These are phyloP conservation scores for Pochonia chlamydosporia DNA, from an alignment of 2,329 filamentous ascomycete species.

Conservation along the genomic window DNA sequence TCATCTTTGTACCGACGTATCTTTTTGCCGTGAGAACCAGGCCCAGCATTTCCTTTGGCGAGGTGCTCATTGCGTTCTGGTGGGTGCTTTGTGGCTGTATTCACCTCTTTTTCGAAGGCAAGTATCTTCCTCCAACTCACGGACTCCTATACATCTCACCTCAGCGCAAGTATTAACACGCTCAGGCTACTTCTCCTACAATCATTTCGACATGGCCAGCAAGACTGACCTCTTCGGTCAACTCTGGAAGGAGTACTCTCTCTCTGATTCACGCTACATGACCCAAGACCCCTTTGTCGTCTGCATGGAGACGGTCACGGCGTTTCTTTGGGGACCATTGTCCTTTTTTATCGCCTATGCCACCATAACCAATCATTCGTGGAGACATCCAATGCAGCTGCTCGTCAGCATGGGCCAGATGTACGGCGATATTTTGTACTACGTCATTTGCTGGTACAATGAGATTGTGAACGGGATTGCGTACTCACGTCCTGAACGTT, in stretches of 20 bases:
- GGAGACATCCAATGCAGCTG: constrained; percentile 42
- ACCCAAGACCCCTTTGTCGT: constrained; percentile 47
- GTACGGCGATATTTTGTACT: constrained; percentile 50
- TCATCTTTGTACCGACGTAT: constrained; percentile 53
- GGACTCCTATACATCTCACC: not conserved
- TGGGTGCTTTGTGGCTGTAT: constrained; percentile 63
- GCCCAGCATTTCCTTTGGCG: constrained; percentile 43
- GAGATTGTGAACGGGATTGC: constrained; percentile 28
- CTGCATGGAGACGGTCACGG: constrained; percentile 50
- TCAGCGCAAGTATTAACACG: not conserved
- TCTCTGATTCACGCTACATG: constrained; percentile 51
- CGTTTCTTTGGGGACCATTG: constrained; percentile 46
- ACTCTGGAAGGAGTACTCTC: constrained; percentile 53
- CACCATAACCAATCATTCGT: constrained; percentile 36
- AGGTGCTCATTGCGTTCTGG: constrained; percentile 63
- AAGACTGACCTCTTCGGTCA: constrained; percentile 41
- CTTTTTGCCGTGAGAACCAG: constrained; percentile 45
- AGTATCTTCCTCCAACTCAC: not conserved
- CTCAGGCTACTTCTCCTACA: constrained; percentile 42
- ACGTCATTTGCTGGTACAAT: constrained; percentile 40
- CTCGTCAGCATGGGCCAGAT: constrained; percentile 41
- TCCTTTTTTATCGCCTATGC: constrained; percentile 40
- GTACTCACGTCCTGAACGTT: constrained; percentile 45
- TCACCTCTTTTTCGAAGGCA: constrained; percentile 37
- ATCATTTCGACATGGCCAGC: constrained; percentile 34